Base-by-base conservation (phyloP, 108 stramenopile species). In the Bacterosira constricta region DNA sequence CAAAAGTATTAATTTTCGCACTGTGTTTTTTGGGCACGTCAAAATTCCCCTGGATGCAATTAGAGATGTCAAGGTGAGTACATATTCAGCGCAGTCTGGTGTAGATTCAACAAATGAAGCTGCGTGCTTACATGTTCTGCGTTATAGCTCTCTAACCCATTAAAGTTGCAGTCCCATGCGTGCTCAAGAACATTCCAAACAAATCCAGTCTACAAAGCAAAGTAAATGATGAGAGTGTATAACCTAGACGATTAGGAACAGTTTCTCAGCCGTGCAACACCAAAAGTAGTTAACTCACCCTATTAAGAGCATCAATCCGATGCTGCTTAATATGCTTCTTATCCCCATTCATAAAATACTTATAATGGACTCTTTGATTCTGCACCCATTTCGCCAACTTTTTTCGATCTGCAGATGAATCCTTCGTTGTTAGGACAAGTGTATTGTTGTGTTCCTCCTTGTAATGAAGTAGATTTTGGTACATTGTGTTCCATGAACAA, bases 271-370 rank as follows among this genome's bases (percentile, higher is more conserved):
- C n/a, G n/a, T n/a, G n/a, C 5, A 5, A 38, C 15, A 57, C 15
- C 6, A 9, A 57, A 31, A n/a, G 1, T 3, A 45, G 5, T 6
- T 2, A 15, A 23, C 30, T 3, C 1, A 54, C 50, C 65, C 26
- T 26, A 38, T 69, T 61, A 8, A 69, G 45, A 25, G 68, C 68
- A 29, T 41, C 38, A 27, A 69, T 29, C 20, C 68, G 23, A 63
- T 69, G 68, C 27, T 42, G 21, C 60, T 69, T 69, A 39, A 69
- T 69, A 60, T 63, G 61, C 39, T 63, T 61, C 20, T 30, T 69
- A 41, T 69, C 68, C 10, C 68, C 68, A 26, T 69, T 69, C 59
- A 63, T 39, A 13, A 17, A 69, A 49, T 69, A 69, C 17, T 69
- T 69, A 45, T 69, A 69, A 47, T 50, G 49, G 0, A 69, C 68